Percentiles rank a stretch among this genome's conserved stretches.
phyloP scores from a whole-genome alignment of 441 rosid species.

The Cnidoscolus chayamansa region DNA sequence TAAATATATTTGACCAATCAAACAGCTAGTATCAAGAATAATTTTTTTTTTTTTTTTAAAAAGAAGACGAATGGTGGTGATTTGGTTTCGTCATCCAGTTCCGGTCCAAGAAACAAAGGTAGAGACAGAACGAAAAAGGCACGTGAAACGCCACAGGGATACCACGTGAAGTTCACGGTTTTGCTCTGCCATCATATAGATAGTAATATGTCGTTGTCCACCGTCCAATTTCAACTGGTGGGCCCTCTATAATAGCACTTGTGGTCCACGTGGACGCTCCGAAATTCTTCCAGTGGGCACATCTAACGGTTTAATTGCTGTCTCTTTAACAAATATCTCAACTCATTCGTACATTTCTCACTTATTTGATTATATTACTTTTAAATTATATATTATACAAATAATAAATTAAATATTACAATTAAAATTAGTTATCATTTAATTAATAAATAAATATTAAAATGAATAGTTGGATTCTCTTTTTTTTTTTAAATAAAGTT shows the following conservation, averaged over 20 bases:
- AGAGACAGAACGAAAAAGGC: slow-evolving; percentile 32
- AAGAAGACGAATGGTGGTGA: slow-evolving; percentile 30
- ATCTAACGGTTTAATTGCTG: background rate
- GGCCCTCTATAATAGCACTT: slow-evolving; percentile 8
- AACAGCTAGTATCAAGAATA: too few relatives aligned
- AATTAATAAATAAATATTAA: too few relatives aligned
- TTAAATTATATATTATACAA: too few relatives aligned
- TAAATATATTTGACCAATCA: too few relatives aligned
- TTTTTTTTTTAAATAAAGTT: too few relatives aligned
- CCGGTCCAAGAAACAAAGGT: background rate
- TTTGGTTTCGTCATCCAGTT: slow-evolving; percentile 30
- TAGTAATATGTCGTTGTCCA: background rate
- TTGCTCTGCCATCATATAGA: background rate
- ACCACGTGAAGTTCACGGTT: slow-evolving; percentile 61
- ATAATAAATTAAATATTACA: too few relatives aligned
- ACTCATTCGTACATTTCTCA: background rate
- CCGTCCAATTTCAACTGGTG: background rate
- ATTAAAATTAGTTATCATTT: too few relatives aligned
- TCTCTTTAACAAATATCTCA: background rate
- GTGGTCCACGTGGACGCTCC: slow-evolving; percentile 26
- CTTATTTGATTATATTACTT: too few relatives aligned
- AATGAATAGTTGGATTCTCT: too few relatives aligned
- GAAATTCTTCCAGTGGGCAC: slow-evolving; percentile 8
- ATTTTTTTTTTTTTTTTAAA: too few relatives aligned
- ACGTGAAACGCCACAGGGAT: slow-evolving; percentile 44